phyloP scores from a whole-genome alignment of 306 rosid species.

The Pterocarpus macrocarpus region DNA sequence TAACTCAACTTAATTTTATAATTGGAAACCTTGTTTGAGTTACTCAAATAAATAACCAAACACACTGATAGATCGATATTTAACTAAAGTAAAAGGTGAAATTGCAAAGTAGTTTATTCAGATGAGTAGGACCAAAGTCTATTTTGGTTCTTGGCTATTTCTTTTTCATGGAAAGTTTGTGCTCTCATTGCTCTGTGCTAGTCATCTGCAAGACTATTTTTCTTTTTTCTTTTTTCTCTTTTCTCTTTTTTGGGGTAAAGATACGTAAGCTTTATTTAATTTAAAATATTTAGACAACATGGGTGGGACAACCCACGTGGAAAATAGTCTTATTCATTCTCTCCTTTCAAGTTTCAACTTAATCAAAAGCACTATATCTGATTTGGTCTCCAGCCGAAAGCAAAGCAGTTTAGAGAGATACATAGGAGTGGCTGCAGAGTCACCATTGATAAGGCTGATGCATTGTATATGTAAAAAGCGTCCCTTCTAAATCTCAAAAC shows the following conservation, averaged over 20 bases:
- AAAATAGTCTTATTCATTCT: slow-evolving; percentile 44
- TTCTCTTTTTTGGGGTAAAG: not conserved
- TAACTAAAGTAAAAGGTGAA: not conserved
- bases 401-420: slow-evolving; percentile 44
- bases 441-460: slow-evolving; percentile 55
- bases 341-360: slow-evolving; percentile 52
- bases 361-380: slow-evolving; percentile 63
- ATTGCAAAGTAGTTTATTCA: slow-evolving; percentile 18
- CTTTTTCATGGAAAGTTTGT: slow-evolving; percentile 33
- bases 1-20: too few relatives aligned
- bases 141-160: slow-evolving; percentile 26
- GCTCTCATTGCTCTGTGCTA: slow-evolving; percentile 11
- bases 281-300: slow-evolving; percentile 47
- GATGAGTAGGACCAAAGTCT: slow-evolving; percentile 27
- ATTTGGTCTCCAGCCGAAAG: slow-evolving; percentile 61
- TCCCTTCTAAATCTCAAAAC: slow-evolving; percentile 38
- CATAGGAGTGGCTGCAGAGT: slow-evolving; percentile 44
- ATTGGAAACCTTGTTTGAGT: too few relatives aligned
- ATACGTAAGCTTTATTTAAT: slow-evolving; percentile 20
- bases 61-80: slow-evolving; percentile 15
- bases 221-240: not conserved
- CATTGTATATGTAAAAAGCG: slow-evolving; percentile 43
- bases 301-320: slow-evolving; percentile 76
- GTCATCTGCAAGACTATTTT: slow-evolving; percentile 9
- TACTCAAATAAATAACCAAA: too few relatives aligned